Conservation (phyloP, 2,329 filamentous ascomycete genomes). For the Didymellaceae sp. region DNA sequence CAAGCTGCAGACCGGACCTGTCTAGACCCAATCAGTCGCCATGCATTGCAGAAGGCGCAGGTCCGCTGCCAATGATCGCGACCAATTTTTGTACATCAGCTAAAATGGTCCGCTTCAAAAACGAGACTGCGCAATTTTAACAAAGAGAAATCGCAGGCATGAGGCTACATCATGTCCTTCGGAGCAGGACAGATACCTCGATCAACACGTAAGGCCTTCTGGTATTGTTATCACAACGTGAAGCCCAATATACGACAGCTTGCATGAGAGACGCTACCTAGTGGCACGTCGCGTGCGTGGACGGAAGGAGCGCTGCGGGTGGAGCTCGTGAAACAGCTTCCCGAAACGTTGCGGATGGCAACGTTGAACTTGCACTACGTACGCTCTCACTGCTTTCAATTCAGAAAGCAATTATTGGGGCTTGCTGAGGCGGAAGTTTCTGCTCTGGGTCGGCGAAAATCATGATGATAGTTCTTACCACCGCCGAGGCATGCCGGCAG, state of each 20-base stretch:
- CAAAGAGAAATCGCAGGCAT: too few relatives aligned
- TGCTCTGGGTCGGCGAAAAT: slow-evolving; percentile 14
- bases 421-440: slow-evolving; percentile 1
- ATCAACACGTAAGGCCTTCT: too few relatives aligned
- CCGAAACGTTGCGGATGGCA: slow-evolving; percentile 20
- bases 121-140: too few relatives aligned
- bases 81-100: too few relatives aligned
- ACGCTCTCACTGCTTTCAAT: slow-evolving; percentile 8
- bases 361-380: slow-evolving; percentile 15
- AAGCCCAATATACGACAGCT: too few relatives aligned
- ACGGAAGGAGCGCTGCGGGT: slow-evolving; percentile 20
- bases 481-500: background rate
- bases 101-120: too few relatives aligned
- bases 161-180: too few relatives aligned
- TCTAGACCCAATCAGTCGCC: slow-evolving; percentile 27
- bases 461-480: too few relatives aligned
- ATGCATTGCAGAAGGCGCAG: slow-evolving; percentile 17
- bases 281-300: slow-evolving; percentile 45
- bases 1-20: slow-evolving; percentile 2
- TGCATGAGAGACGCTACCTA: slow-evolving; percentile 20
- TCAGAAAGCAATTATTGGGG: background rate
- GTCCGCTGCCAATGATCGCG: slow-evolving; percentile 38
- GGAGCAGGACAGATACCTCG: too few relatives aligned
- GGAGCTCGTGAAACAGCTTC: slow-evolving; percentile 38
- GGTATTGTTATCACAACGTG: too few relatives aligned